Percentiles rank a stretch among this genome's conserved stretches.
Evolutionary conservation across 2,329 filamentous ascomycete genomes (phyloP).

Genomic region (Rutstroemia sp.): DNA sequence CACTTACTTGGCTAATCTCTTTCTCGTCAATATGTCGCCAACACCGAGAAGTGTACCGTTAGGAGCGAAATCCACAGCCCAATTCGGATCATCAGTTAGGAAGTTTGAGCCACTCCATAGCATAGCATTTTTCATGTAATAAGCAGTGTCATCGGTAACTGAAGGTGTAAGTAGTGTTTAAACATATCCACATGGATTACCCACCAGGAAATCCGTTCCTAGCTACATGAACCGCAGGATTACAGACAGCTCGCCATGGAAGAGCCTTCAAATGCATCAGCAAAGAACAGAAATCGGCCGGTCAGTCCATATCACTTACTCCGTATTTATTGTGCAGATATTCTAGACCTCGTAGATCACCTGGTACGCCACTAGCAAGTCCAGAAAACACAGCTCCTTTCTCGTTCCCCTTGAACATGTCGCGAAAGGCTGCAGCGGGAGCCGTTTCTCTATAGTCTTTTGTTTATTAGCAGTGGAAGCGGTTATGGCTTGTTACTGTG

Average conservation of each 20-base stretch:
- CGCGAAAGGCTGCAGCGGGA: constrained; percentile 68
- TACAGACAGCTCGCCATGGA: constrained; percentile 64
- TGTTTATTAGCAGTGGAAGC: neutral
- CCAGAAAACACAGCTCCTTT: constrained; percentile 63
- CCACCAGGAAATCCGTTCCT: constrained; percentile 55
- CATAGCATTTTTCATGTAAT: constrained; percentile 56
- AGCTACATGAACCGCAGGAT: constrained; percentile 68
- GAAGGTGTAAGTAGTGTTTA: constrained; percentile 6
- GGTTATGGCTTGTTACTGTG: too few relatives aligned
- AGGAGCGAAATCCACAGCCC: constrained; percentile 64
- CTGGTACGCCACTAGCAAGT: constrained; percentile 63
- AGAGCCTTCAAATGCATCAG: constrained; percentile 30
- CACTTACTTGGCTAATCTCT: constrained; percentile 49
- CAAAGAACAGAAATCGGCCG: neutral
- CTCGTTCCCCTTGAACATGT: constrained; percentile 76
- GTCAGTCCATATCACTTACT: constrained; percentile 28
- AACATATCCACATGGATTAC: constrained; percentile 12
- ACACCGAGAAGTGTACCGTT: constrained; percentile 51
- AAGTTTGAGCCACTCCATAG: constrained; percentile 43
- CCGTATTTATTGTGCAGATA: constrained; percentile 70
- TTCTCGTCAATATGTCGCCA: constrained; percentile 57
- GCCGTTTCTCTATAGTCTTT: constrained; percentile 81
- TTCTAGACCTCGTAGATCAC: constrained; percentile 72
- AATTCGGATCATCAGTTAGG: constrained; percentile 51
- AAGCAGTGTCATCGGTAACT: constrained; percentile 66